Percentiles rank a stretch among this genome's conserved stretches.
phyloP scores from a whole-genome alignment of 768 basidiomycete genomes.

The Rhodotorula toruloides region DNA sequence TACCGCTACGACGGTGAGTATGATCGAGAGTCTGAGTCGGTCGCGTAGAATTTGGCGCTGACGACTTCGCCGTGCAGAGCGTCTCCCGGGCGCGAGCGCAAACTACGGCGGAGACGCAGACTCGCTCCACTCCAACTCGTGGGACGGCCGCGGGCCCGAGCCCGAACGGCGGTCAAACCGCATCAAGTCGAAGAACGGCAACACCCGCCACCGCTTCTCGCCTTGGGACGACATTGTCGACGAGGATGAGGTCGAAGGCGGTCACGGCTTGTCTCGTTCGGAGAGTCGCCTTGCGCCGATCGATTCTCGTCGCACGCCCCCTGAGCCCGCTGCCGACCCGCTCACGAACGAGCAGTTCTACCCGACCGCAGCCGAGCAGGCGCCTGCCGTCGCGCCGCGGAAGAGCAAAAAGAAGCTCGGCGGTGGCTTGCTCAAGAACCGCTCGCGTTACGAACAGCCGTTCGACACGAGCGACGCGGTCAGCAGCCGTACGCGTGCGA shows the following conservation, averaged over 20 bases:
- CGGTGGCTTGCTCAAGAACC: conserved; percentile 15
- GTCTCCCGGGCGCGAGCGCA: conserved; percentile 3
- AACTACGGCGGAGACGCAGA: conserved; percentile 6
- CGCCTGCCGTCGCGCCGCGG: not conserved
- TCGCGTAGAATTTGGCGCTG: not conserved
- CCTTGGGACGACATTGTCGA: conserved; percentile 35
- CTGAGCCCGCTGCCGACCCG: conserved; percentile 10
- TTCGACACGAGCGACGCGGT: conserved; percentile 5
- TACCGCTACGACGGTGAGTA: conserved; percentile 39
- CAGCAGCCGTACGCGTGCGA: not conserved
- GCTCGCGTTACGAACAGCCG: conserved; percentile 19
- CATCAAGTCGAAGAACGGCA: not conserved
- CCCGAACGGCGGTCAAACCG: conserved; percentile 1
- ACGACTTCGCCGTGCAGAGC: conserved; percentile 5
- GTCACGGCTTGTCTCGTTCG: conserved; percentile 14
- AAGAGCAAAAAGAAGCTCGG: conserved; percentile 28
- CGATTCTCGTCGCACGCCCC: not conserved
- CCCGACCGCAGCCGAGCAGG: not conserved
- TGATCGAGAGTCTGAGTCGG: too few relatives aligned
- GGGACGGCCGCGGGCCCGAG: conserved; percentile 38
- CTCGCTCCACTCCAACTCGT: conserved; percentile 3
- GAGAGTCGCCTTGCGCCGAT: conserved; percentile 2
- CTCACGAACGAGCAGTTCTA: conserved; percentile 34
- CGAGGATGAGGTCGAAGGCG: conserved; percentile 32
- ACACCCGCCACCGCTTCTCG: conserved; percentile 19